Conservation (phyloP, 2,329 filamentous ascomycete species). For the Ophiostoma populinum region DNA sequence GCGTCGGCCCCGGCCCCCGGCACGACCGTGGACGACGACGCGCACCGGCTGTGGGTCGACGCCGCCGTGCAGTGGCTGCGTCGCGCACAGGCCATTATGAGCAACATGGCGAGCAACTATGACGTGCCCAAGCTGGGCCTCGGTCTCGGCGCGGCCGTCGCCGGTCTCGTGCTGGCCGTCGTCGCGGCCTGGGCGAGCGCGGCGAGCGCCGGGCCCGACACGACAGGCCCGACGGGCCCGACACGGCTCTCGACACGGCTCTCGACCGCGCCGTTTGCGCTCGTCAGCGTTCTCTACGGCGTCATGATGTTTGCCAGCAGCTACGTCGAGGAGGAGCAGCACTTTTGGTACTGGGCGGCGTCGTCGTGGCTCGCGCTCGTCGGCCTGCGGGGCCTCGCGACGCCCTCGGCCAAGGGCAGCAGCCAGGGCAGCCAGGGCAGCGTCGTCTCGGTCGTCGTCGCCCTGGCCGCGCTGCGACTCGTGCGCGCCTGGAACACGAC, state of each 20-base stretch:
- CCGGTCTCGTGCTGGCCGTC: constrained; percentile 25
- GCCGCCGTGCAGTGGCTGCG: constrained; percentile 40
- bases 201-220: too few relatives aligned
- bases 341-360: constrained; percentile 92
- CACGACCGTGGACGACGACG: constrained; percentile 6
- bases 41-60: constrained; percentile 7
- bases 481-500: constrained; percentile 86
- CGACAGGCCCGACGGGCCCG: too few relatives aligned
- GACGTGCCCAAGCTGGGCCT: constrained; percentile 45
- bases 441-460: constrained; percentile 18
- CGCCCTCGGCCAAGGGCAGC: neutral
- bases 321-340: constrained; percentile 95
- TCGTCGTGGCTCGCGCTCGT: constrained; percentile 50
- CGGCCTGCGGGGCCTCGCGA: constrained; percentile 25
- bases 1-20: constrained; percentile 6
- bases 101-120: constrained; percentile 84
- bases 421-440: neutral
- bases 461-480: constrained; percentile 47
- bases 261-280: constrained; percentile 24
- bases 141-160: constrained; percentile 23
- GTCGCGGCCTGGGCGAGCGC: constrained; percentile 18
- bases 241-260: constrained; percentile 1
- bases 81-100: constrained; percentile 63
- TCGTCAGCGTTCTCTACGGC: constrained; percentile 47
- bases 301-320: constrained; percentile 96